A percentile compares a stretch with the other conserved stretches of the same genome.
These are phyloP conservation scores for Emmonsiellopsis sp. DNA, from an alignment of 2,329 filamentous ascomycete genomes.

Conservation along the genomic window DNA sequence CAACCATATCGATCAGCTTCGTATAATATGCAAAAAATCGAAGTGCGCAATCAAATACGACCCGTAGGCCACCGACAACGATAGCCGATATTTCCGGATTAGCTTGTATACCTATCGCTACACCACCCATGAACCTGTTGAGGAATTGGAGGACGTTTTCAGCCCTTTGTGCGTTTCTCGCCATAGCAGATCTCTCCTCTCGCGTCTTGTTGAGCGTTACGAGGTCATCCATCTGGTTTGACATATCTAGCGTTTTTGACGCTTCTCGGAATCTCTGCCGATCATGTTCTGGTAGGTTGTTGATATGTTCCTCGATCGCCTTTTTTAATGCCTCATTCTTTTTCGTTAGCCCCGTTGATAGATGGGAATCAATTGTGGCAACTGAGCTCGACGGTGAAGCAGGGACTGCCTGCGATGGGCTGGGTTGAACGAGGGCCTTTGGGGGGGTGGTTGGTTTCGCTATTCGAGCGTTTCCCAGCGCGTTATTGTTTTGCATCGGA, in stretches of 20 bases:
- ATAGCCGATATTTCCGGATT: not conserved
- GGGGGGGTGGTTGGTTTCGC: too few relatives aligned
- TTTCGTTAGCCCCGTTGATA: not conserved
- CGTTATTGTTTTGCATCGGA: too few relatives aligned
- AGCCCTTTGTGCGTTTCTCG: not conserved
- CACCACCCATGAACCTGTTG: not conserved
- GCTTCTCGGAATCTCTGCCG: not conserved
- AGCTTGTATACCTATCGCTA: not conserved
- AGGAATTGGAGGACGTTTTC: not conserved
- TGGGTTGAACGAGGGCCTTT: too few relatives aligned
- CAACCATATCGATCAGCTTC: conserved; percentile 1
- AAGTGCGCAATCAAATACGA: not conserved
- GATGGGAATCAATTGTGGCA: too few relatives aligned
- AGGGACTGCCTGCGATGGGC: too few relatives aligned
- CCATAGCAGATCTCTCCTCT: not conserved
- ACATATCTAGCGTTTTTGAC: not conserved
- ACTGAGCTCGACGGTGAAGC: too few relatives aligned
- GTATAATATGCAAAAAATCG: not conserved
- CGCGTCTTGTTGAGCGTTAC: not conserved
- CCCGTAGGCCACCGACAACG: not conserved
- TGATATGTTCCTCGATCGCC: not conserved
- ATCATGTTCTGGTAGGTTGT: not conserved
- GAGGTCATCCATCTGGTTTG: not conserved
- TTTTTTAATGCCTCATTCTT: not conserved
- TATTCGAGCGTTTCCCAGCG: too few relatives aligned